A percentile compares a stretch with the other conserved stretches of the same genome.
Evolutionary conservation across 768 basidiomycete genomes (phyloP).

Genomic region (Gymnopilus dilepis): DNA sequence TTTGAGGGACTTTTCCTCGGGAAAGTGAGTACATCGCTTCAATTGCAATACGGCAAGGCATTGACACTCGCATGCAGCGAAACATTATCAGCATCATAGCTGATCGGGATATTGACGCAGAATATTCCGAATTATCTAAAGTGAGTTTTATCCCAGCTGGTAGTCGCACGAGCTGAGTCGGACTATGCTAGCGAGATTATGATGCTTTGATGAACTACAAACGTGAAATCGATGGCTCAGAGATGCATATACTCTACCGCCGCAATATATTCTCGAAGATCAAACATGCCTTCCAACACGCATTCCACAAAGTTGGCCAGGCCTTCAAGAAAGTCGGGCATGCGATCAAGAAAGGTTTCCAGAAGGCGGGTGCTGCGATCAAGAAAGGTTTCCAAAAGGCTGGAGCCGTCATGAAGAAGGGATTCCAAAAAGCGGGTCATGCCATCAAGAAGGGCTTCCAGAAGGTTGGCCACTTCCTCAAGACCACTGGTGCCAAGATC

Average conservation of each 20-base stretch:
- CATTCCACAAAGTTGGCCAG: neutral
- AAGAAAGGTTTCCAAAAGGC: conserved; percentile 1
- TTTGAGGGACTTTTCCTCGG: neutral
- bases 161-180: too few relatives aligned
- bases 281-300: neutral
- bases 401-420: neutral
- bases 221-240: neutral
- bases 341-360: neutral
- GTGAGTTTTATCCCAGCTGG: neutral
- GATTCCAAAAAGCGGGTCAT: neutral
- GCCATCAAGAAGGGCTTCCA: neutral
- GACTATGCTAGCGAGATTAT: too few relatives aligned
- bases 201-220: too few relatives aligned
- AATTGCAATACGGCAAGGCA: neutral
- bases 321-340: neutral
- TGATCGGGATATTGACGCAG: neutral
- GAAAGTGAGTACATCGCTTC: neutral
- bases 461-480: conserved; percentile 13
- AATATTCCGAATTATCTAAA: neutral
- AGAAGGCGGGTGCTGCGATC: neutral
- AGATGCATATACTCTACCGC: neutral
- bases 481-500: conserved; percentile 11
- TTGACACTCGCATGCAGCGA: neutral
- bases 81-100: neutral
- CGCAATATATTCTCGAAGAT: neutral